Evolutionary conservation across 1,284 basidiomycete genomes (phyloP).

Genomic region (Schizophyllum commune): DNA sequence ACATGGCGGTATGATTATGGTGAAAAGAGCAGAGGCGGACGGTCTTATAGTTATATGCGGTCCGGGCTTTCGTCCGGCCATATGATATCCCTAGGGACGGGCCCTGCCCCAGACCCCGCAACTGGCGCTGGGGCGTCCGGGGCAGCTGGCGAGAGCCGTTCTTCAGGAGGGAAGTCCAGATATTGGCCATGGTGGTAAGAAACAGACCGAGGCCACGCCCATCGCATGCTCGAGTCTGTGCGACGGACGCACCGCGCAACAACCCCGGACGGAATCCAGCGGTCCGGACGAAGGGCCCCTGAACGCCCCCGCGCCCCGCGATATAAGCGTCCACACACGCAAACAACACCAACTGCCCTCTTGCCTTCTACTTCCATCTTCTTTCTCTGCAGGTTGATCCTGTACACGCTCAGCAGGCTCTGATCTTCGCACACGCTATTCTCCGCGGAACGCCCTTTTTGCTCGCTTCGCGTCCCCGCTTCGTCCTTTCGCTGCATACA

Average conservation of each 20-base stretch:
- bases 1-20: constrained; percentile 34
- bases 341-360: background rate
- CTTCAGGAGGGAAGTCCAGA: no score
- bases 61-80: background rate
- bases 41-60: constrained; percentile 3
- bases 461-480: background rate
- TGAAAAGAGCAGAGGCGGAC: constrained; percentile 5
- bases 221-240: no score
- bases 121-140: background rate
- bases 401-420: background rate
- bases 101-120: background rate
- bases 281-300: background rate
- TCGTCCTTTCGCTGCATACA: background rate
- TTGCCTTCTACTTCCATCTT: constrained; percentile 6
- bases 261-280: no score
- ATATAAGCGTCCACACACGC: background rate
- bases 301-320: background rate
- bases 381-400: background rate
- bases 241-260: no score
- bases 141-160: background rate
- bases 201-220: no score
- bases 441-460: background rate
- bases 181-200: no score
- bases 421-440: background rate
- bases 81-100: background rate